A percentile compares a stretch with the other conserved stretches of the same genome.
Evolutionary conservation across 805 yeast species (phyloP).

Genomic region (Hyphopichia homilentoma): DNA sequence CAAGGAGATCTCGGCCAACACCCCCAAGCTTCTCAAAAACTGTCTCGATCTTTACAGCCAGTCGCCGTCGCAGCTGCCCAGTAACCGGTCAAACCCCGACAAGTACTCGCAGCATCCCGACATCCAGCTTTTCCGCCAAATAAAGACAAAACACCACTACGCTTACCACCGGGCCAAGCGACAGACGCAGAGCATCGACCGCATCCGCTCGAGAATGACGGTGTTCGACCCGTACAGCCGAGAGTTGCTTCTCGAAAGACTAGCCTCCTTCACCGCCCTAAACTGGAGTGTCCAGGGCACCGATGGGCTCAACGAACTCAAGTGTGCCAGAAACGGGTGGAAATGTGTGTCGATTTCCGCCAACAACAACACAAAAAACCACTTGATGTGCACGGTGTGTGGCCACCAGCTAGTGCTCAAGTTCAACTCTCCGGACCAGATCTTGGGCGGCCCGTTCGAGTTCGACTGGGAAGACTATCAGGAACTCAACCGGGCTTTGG

Average conservation of each 20-base stretch:
- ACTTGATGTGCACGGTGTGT: conserved; percentile 32
- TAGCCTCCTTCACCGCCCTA: conserved; percentile 40
- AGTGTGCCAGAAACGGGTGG: conserved; percentile 55
- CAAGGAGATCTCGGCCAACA: conserved; percentile 9
- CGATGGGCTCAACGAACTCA: conserved; percentile 38
- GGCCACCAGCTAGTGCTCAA: conserved; percentile 23
- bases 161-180: conserved; percentile 26
- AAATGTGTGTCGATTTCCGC: conserved; percentile 32
- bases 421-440: conserved; percentile 17
- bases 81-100: too few species aligned
- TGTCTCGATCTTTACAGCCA: conserved; percentile 17
- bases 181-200: conserved; percentile 8
- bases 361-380: conserved; percentile 22
- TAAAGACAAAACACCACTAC: conserved; percentile 34
- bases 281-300: conserved; percentile 40
- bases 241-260: conserved; percentile 32
- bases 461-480: conserved; percentile 19
- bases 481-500: conserved; percentile 20
- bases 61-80: too few species aligned
- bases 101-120: conserved; percentile 27
- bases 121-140: conserved; percentile 33
- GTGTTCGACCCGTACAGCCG: conserved; percentile 38
- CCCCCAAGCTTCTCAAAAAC: conserved; percentile 21
- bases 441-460: conserved; percentile 8
- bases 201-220: conserved; percentile 10